Evolutionary conservation across 2,329 filamentous ascomycete species (phyloP).

Genomic region (Hysterium pulicare): DNA sequence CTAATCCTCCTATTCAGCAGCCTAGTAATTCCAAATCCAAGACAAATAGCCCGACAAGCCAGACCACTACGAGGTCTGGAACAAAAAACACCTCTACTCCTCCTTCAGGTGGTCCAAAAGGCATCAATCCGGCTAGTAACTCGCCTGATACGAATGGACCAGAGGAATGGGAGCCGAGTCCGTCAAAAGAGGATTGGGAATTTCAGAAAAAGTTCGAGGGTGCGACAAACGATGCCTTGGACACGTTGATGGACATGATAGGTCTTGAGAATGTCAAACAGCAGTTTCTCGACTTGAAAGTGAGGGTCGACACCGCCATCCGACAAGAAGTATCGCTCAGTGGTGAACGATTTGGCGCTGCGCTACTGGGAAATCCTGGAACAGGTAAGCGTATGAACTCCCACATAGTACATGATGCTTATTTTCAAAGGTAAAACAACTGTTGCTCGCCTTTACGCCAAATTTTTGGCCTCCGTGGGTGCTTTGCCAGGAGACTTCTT

Average conservation of each 20-base stretch:
- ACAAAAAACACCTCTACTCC: too few species aligned
- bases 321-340: constrained; percentile 56
- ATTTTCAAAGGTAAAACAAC: constrained; percentile 62
- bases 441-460: constrained; percentile 66
- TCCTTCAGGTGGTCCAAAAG: too few species aligned
- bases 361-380: constrained; percentile 69
- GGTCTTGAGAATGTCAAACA: constrained; percentile 68
- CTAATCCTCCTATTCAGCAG: too few species aligned
- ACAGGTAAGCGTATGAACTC: constrained; percentile 51
- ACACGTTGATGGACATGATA: constrained; percentile 66
- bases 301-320: constrained; percentile 57
- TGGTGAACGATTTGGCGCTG: constrained; percentile 59
- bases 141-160: not conserved
- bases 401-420: not conserved
- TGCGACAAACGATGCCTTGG: constrained; percentile 53
- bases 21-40: too few species aligned
- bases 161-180: constrained; percentile 16
- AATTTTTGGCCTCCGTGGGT: constrained; percentile 61
- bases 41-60: too few species aligned
- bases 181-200: constrained; percentile 57
- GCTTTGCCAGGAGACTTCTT: constrained; percentile 60
- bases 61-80: too few species aligned
- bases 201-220: constrained; percentile 54
- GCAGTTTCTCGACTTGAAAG: constrained; percentile 61
- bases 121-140: too few species aligned